Evolutionary conservation across 2,329 filamentous ascomycete species (phyloP), one percentile per base, ranked within the genome.

Genomic region (Exophiala lecanii-corni): DNA sequence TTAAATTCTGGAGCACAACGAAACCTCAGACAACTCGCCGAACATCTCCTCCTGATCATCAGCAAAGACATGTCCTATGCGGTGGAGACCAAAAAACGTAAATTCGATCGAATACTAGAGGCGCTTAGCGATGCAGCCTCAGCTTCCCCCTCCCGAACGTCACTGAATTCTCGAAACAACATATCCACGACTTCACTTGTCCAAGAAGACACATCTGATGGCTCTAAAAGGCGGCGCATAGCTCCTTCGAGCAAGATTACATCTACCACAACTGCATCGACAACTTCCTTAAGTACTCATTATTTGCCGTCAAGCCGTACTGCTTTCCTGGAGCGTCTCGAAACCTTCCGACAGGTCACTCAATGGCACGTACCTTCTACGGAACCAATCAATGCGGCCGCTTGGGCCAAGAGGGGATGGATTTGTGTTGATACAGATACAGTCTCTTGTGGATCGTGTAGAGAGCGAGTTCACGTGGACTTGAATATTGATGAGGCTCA

Each of bases 351-450:
- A 59, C 88, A 91, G 54, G 81, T 97, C 36, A 92, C 88, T 41
- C 79, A 85, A 61, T 98, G 91, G 91, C 55, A 56, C 41, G 84
- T 86, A n/a, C 85, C 87, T 0, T 97, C 97, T 62, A 89, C 92
- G 0, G 79, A 89, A 39, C 74, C 73, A 23, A 82, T 97, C 55
- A 88, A 81, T 59, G 92, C 97, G 66, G 81, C 96, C 5, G 84
- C 89, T 62, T 98, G 92, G 92, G 89, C 89, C 1, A 95, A 91
- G 70, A 73, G 86, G 45, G 91, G 91, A 1, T 98, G 92, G 91
- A 74, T 83, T 3, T 96, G 91, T 57, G 80, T 84, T 34, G 84
- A 84, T 55, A 81, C 81, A 52, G 89, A 94, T 64, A 85, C 85
- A 3, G 87, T 97, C 12, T 79, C 81, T 13, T 98, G 92, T 62